Conservation (phyloP, 2,329 filamentous ascomycete species). For the Xenosphaeropsis pyriputrescens region DNA sequence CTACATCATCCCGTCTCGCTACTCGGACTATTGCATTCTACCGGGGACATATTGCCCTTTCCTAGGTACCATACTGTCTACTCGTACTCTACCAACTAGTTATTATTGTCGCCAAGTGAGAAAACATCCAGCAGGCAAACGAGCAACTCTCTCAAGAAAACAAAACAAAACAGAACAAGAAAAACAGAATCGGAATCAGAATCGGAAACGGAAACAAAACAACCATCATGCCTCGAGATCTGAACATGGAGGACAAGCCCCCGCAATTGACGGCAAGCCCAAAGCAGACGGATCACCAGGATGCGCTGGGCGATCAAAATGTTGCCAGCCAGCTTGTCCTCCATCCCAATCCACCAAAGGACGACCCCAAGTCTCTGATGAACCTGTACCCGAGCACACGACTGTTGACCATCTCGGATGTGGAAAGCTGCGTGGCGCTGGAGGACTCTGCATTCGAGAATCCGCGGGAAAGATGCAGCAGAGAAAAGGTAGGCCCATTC, state of each 20-base stretch:
- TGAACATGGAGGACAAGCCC: slow-evolving; percentile 3
- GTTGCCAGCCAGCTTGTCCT: slow-evolving; percentile 5
- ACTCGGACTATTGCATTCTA: no score
- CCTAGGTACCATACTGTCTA: no score
- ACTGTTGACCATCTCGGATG: slow-evolving; percentile 51
- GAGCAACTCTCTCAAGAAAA: no score
- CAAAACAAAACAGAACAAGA: no score
- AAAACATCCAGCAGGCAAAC: no score
- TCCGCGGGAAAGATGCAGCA: slow-evolving; percentile 31
- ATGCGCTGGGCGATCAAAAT: no score
- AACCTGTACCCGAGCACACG: slow-evolving; percentile 61
- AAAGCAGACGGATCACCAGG: slow-evolving; percentile 1
- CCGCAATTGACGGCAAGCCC: slow-evolving; percentile 9
- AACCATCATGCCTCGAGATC: slow-evolving; percentile 6
- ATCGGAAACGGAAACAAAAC: no score
- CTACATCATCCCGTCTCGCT: no score
- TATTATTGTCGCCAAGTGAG: no score
- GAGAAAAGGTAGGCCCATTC: slow-evolving; percentile 34
- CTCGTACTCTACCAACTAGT: no score
- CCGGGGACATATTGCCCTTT: no score
- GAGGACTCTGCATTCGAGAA: slow-evolving; percentile 39
- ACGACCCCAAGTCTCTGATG: slow-evolving; percentile 21
- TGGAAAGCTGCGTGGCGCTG: slow-evolving; percentile 41
- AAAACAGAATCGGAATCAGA: no score
- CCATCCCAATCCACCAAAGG: slow-evolving; percentile 2